Percentiles rank a stretch among this genome's conserved stretches.
These are phyloP conservation scores for Talaromyces marneffei DNA, from an alignment of 2,329 filamentous ascomycete species.

Conservation along the genomic window DNA sequence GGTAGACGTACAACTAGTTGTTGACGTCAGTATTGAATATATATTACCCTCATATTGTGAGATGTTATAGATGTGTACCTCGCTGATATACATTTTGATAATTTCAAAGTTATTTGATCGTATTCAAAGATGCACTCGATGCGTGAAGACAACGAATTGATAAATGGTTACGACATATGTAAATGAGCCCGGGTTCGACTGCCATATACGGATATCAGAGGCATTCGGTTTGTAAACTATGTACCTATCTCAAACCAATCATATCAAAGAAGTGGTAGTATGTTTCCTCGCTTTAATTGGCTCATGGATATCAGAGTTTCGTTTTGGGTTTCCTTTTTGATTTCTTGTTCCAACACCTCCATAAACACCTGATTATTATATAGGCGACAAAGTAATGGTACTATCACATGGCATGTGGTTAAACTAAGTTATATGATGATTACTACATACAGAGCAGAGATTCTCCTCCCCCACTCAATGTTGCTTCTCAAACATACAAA, in stretches of 20 bases:
- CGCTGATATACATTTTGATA: constrained; percentile 7
- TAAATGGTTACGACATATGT: background rate
- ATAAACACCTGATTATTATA: no score
- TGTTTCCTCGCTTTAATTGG: background rate
- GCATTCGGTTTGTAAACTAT: background rate
- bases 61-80: background rate
- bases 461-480: no score
- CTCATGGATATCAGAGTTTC: background rate
- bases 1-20: constrained; percentile 67
- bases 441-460: no score
- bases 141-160: background rate
- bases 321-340: background rate
- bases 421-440: no score
- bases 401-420: no score
- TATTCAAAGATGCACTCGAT: background rate
- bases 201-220: background rate
- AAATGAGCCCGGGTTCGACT: background rate
- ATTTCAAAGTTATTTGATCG: background rate
- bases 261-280: background rate
- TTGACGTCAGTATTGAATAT: background rate
- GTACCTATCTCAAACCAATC: background rate
- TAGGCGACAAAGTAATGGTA: no score
- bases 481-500: background rate
- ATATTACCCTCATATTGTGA: background rate
- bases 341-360: background rate